phyloP scores from a whole-genome alignment of 441 rosid species.

The Arabidopsis lyrata region DNA sequence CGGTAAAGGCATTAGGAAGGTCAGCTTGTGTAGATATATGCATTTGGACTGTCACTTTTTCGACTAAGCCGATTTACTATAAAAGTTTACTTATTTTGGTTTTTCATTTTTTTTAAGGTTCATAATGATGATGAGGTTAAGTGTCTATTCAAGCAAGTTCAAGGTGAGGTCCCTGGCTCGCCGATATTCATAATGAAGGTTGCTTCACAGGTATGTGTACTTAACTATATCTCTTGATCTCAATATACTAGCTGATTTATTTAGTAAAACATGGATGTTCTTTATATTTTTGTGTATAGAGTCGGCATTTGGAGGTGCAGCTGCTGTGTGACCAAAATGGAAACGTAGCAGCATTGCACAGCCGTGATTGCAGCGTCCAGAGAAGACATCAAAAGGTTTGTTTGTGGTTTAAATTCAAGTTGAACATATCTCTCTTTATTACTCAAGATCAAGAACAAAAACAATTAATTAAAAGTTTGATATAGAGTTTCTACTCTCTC shows the following conservation, averaged over 20 bases:
- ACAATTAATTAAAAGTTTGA: neutral
- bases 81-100: constrained; percentile 15
- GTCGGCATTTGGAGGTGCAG: constrained; percentile 99
- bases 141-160: constrained; percentile 98
- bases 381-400: constrained; percentile 99
- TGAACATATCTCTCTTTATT: neutral
- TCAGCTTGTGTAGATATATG: constrained; percentile 44
- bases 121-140: constrained; percentile 97
- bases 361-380: constrained; percentile 99
- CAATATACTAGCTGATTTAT: constrained; percentile 27
- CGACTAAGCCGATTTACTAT: constrained; percentile 7
- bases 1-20: constrained; percentile 99
- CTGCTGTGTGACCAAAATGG: constrained; percentile 93
- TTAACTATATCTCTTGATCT: constrained; percentile 38
- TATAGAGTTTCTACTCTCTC: neutral
- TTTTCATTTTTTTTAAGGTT: constrained; percentile 58
- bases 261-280: constrained; percentile 35
- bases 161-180: constrained; percentile 99
- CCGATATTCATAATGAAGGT: constrained; percentile 99
- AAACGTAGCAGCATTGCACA: constrained; percentile 94
- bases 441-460: no score
- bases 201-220: constrained; percentile 90
- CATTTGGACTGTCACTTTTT: neutral
- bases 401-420: constrained; percentile 20
- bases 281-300: constrained; percentile 53